These are phyloP conservation scores for Galeopsis tetrahit DNA, from an alignment of 257 asterid genomes.

Conservation along the genomic window DNA sequence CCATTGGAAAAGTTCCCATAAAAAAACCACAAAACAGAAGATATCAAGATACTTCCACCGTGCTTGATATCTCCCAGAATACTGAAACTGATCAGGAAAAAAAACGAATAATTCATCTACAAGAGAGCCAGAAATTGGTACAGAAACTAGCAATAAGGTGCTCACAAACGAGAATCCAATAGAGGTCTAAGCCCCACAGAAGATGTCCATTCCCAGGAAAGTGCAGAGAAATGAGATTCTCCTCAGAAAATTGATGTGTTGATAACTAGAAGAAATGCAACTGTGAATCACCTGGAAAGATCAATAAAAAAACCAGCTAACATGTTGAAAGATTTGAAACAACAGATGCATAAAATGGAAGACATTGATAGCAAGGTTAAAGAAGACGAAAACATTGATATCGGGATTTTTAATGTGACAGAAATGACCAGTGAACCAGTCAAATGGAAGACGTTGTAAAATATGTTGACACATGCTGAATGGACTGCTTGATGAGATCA, in stretches of 20 bases:
- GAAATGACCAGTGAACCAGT: conserved; percentile 31
- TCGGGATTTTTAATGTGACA: conserved; percentile 25
- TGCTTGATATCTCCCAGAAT: conserved; percentile 26
- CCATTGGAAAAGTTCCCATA: conserved; percentile 36
- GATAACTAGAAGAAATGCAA: conserved; percentile 41
- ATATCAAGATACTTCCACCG: conserved; percentile 30
- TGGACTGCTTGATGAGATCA: conserved; percentile 71
- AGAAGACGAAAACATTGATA: conserved; percentile 34
- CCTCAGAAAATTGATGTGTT: conserved; percentile 49
- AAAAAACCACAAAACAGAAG: conserved; percentile 36
- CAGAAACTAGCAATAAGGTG: conserved; percentile 22
- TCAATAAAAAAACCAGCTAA: conserved; percentile 42
- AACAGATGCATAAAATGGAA: conserved; percentile 44
- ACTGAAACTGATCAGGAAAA: conserved; percentile 26
- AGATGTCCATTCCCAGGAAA: conserved; percentile 39
- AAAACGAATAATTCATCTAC: conserved; percentile 37
- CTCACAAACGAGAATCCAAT: conserved; percentile 38
- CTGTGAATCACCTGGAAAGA: conserved; percentile 32
- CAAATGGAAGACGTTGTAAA: conserved; percentile 60
- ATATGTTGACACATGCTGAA: conserved; percentile 74
- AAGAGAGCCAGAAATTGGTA: conserved; percentile 22
- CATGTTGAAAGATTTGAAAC: conserved; percentile 49
- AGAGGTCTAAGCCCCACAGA: conserved; percentile 38
- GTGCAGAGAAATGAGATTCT: conserved; percentile 43
- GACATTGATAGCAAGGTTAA: conserved; percentile 35